These are phyloP conservation scores for Ceratobasidium sp. DNA, from an alignment of 1,284 basidiomycete genomes.

Conservation along the genomic window DNA sequence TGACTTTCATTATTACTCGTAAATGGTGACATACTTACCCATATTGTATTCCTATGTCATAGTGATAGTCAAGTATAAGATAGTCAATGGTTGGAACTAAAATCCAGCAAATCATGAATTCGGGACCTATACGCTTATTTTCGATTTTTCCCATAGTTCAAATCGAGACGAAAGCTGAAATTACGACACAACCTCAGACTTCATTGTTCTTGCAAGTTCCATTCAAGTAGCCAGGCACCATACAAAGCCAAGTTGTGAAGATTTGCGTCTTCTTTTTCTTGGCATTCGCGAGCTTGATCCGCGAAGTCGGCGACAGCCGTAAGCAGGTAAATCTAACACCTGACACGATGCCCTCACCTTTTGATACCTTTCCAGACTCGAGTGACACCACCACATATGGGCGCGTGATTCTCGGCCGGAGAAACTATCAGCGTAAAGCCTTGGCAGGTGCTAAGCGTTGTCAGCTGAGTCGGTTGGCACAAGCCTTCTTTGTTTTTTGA, in stretches of 20 bases:
- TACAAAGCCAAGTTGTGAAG: no score
- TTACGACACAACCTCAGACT: no score
- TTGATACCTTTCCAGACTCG: neutral
- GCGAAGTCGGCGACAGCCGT: neutral
- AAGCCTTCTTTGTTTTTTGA: neutral
- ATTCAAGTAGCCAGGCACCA: no score
- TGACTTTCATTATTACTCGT: neutral
- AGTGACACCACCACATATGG: neutral
- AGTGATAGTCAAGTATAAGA: constrained; percentile 22
- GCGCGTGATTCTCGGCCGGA: constrained; percentile 7
- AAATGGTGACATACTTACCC: constrained; percentile 19
- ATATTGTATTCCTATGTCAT: constrained; percentile 35
- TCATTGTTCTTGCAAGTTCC: no score
- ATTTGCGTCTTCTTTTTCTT: no score
- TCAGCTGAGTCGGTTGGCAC: constrained; percentile 28
- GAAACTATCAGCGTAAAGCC: constrained; percentile 3
- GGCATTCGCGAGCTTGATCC: constrained; percentile 18
- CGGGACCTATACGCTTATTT: no score
- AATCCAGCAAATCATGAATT: neutral
- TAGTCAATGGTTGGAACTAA: constrained; percentile 1
- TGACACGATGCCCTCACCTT: neutral
- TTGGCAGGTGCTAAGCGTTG: neutral
- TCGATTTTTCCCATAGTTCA: no score
- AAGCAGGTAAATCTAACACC: neutral
- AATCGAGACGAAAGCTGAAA: no score